A percentile compares a stretch with the other conserved stretches of the same genome.
phyloP scores from a whole-genome alignment of 495 filamentous ascomycete genomes.

The Cercophora scortea region DNA sequence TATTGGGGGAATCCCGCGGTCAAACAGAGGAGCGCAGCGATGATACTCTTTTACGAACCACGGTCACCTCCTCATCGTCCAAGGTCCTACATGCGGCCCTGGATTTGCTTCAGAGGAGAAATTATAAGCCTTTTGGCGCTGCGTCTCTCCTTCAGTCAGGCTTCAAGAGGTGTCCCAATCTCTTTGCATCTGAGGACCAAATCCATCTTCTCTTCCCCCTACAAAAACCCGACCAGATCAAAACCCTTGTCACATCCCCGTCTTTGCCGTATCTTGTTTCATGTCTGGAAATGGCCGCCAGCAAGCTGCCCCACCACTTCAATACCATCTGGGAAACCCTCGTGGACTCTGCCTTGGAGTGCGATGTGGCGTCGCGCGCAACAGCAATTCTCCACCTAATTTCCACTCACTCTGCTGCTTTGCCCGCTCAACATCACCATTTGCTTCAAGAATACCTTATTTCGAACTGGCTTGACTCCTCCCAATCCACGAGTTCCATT shows the following conservation, averaged over 20 bases:
- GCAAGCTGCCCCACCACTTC: conserved; percentile 29
- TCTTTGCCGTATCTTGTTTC: conserved; percentile 28
- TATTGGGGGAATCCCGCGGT: conserved; percentile 13
- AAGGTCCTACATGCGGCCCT: conserved; percentile 25
- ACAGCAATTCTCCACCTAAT: conserved; percentile 30
- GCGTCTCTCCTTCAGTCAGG: conserved; percentile 52
- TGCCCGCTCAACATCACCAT: conserved; percentile 15
- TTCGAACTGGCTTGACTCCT: conserved; percentile 23
- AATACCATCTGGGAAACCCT: conserved; percentile 28
- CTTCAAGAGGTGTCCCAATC: conserved; percentile 21
- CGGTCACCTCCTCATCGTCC: conserved; percentile 9
- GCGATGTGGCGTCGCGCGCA: conserved; percentile 7
- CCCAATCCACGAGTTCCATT: conserved; percentile 7
- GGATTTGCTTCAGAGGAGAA: conserved; percentile 38
- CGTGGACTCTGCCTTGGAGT: conserved; percentile 21
- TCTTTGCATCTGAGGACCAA: conserved; percentile 11
- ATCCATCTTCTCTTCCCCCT: conserved; percentile 13
- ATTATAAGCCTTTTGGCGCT: conserved; percentile 78
- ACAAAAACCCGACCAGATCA: conserved; percentile 9
- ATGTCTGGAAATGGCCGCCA: conserved; percentile 21
- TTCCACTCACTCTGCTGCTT: conserved; percentile 21
- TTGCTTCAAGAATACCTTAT: conserved; percentile 35
- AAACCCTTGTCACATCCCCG: conserved; percentile 23
- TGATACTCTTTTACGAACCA: not conserved
- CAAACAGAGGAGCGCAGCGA: not conserved